These are phyloP conservation scores for Eucalyptus sideroxylon DNA, from an alignment of 345 rosid species.

Conservation along the genomic window DNA sequence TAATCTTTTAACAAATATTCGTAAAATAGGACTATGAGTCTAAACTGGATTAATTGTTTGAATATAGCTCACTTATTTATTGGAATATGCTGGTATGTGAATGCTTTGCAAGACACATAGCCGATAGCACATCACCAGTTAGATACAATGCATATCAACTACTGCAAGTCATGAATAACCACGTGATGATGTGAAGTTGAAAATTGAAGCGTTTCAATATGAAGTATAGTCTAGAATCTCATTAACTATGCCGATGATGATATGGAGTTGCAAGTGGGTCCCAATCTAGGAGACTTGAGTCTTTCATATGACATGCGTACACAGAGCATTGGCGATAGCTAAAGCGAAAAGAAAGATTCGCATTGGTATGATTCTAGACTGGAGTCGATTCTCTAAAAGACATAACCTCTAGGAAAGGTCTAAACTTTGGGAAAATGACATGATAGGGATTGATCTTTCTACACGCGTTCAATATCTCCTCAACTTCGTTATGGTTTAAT, in stretches of 20 bases:
- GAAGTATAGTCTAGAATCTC: background rate
- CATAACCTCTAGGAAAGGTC: background rate
- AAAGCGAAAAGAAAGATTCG: background rate
- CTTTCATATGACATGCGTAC: background rate
- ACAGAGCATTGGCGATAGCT: background rate
- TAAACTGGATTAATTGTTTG: background rate
- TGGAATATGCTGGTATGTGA: background rate
- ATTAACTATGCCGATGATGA: background rate
- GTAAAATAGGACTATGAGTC: background rate
- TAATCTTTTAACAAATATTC: background rate
- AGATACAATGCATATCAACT: background rate
- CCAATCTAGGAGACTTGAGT: background rate
- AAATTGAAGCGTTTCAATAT: background rate
- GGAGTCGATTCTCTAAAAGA: background rate
- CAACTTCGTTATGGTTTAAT: background rate
- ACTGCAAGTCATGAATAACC: background rate
- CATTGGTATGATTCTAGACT: background rate
- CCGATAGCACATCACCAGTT: background rate
- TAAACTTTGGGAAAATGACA: background rate
- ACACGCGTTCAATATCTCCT: background rate
- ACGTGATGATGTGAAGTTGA: background rate
- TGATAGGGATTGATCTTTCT: background rate
- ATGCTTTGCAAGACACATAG: background rate
- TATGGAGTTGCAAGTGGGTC: background rate
- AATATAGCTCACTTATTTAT: background rate